Percentiles rank a stretch among this genome's conserved stretches.
These are phyloP conservation scores for Phytophthora pisi DNA, from an alignment of 352 stramenopile genomes.

Conservation along the genomic window DNA sequence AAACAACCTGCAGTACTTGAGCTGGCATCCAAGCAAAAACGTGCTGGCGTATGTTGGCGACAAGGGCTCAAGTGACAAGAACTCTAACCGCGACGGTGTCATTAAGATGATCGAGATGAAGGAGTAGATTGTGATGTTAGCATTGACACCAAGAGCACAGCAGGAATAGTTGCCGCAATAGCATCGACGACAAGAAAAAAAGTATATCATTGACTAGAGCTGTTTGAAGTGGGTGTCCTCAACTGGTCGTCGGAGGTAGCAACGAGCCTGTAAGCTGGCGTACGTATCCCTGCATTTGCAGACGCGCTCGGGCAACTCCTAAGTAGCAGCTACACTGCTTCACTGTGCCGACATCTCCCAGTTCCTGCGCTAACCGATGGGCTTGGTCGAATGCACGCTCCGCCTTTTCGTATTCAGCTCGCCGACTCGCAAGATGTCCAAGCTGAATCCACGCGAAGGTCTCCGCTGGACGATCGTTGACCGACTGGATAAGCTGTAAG, in stretches of 20 bases:
- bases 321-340: constrained; percentile 88
- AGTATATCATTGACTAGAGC: constrained; percentile 12
- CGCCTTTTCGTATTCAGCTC: constrained; percentile 64
- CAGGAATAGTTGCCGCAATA: constrained; percentile 10
- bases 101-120: constrained; percentile 88
- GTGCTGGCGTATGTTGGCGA: constrained; percentile 86
- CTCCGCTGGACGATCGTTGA: constrained; percentile 78
- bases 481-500: constrained; percentile 87
- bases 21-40: constrained; percentile 85
- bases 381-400: constrained; percentile 82
- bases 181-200: constrained; percentile 14
- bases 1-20: constrained; percentile 75
- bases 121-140: constrained; percentile 29
- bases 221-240: constrained; percentile 8
- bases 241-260: constrained; percentile 19
- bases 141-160: constrained; percentile 1
- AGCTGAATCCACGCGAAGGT: constrained; percentile 89
- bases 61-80: constrained; percentile 77
- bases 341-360: constrained; percentile 62
- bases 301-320: constrained; percentile 62
- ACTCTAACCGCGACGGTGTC: constrained; percentile 78
- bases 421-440: constrained; percentile 68
- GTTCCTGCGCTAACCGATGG: constrained; percentile 74
- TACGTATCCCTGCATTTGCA: constrained; percentile 74
- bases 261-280: constrained; percentile 46